Conservation (phyloP, 345 rosid species). For the Noccaea caerulescens region DNA sequence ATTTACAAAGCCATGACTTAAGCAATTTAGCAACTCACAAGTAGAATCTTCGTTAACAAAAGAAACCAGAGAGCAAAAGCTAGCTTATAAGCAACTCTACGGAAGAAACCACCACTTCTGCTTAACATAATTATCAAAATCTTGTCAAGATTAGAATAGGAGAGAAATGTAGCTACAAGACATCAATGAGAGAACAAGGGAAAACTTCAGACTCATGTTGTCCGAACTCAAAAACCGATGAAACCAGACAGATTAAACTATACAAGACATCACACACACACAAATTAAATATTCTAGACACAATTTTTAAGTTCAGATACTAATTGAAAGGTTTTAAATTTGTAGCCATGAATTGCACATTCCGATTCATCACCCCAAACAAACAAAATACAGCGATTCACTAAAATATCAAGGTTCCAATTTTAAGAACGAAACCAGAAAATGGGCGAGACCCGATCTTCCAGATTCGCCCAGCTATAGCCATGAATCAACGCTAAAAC, state of each 20-base stretch:
- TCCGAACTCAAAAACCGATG: background rate
- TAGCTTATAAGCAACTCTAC: background rate
- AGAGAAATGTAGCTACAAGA: slow-evolving; percentile 17
- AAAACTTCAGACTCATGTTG: slow-evolving; percentile 3
- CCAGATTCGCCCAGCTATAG: slow-evolving; percentile 8
- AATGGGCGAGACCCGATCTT: slow-evolving; percentile 7
- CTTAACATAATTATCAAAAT: background rate
- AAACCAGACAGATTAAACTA: no score
- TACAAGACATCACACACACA: no score
- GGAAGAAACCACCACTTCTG: background rate
- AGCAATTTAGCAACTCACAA: slow-evolving; percentile 4
- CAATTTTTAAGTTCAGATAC: background rate
- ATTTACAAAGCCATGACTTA: slow-evolving; percentile 20
- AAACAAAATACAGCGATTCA: background rate
- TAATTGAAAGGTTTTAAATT: background rate
- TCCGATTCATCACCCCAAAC: background rate
- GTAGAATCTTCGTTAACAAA: background rate
- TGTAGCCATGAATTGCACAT: slow-evolving; percentile 13
- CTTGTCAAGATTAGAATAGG: slow-evolving; percentile 4
- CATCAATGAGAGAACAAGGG: background rate
- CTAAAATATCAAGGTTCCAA: background rate
- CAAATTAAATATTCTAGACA: no score
- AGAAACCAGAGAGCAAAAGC: background rate
- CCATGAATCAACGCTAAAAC: slow-evolving; percentile 11
- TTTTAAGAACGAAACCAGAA: slow-evolving; percentile 19